These are phyloP conservation scores for Fusarium duplospermum DNA, from an alignment of 2,329 filamentous ascomycete species.

Conservation along the genomic window DNA sequence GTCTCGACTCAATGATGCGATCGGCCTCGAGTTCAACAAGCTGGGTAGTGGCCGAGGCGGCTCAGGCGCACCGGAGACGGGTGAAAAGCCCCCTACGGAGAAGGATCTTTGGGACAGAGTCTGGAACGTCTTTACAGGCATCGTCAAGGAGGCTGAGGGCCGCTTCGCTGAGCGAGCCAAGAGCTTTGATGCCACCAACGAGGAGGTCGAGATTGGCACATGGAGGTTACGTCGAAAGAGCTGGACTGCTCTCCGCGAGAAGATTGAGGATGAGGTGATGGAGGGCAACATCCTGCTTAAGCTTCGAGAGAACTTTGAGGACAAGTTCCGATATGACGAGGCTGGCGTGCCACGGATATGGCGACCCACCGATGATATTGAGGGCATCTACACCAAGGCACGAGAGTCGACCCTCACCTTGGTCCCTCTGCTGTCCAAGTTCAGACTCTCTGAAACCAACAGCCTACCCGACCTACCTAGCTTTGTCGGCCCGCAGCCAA, in stretches of 20 bases:
- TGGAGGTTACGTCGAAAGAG: constrained; percentile 95
- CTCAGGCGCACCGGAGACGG: constrained; percentile 81
- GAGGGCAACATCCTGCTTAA: constrained; percentile 96
- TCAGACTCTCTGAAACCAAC: constrained; percentile 80
- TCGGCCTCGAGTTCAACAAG: constrained; percentile 96
- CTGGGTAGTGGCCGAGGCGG: constrained; percentile 89
- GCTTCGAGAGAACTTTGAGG: constrained; percentile 97
- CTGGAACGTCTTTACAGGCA: constrained; percentile 85
- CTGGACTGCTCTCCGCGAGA: constrained; percentile 89
- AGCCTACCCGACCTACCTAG: constrained; percentile 82
- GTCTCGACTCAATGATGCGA: constrained; percentile 84
- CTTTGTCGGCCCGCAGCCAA: constrained; percentile 85
- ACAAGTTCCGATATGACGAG: constrained; percentile 98
- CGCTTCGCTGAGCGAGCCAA: constrained; percentile 89
- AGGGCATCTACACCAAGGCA: constrained; percentile 92
- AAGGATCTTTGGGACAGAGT: constrained; percentile 96
- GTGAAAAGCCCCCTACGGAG: constrained; percentile 78
- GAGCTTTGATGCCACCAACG: constrained; percentile 91
- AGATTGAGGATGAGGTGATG: constrained; percentile 97
- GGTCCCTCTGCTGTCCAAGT: constrained; percentile 88
- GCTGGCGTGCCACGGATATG: constrained; percentile 95
- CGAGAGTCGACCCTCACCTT: constrained; percentile 91
- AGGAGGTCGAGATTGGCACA: constrained; percentile 91
- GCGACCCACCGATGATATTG: constrained; percentile 96
- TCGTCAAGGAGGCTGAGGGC: constrained; percentile 85